Evolutionary conservation across 164 flowering plant species (phyloP), one percentile per base, ranked within the genome.

Genomic region (Cinnamomum micranthum): DNA sequence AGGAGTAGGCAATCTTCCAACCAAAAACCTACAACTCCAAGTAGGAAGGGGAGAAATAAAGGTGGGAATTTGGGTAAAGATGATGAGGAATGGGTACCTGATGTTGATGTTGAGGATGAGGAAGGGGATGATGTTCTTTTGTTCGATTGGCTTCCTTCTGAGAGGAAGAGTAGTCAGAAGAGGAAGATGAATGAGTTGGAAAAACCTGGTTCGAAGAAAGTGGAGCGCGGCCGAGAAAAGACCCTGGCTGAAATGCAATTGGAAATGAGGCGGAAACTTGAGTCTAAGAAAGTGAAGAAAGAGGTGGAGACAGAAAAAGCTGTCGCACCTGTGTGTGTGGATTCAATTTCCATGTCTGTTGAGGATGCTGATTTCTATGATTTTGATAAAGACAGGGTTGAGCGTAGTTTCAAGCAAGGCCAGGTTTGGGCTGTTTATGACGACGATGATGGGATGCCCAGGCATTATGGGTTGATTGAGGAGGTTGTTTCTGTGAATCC

Each of bases 381-480:
- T 80, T 95, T 95, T 78, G 95, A 90, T 73, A 85, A 76, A 82
- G 99, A 94, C 74, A 87, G 97, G 82, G 81, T 70, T 25, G 97
- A 86, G 81, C 86, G 84, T 69, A 84, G 93, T 72, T 90, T 95
- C 70, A 90, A 88, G 82, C 87, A 88, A 83, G 90, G 95, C 72
- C 98, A 92, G 76, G 84, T 93, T 3, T 95, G 98, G 97, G 96
- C 95, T 25, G 73, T 89, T 22, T 93, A 92, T 76, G 96, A 90
- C 64, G 93, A 90, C 22, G 88, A 87, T 62, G 98, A 95, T 81
- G 93, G 94, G 69, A 91, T 93, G 95, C 99, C 99, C 2, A 82
- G 99, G 77, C 90, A 88, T 79, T 93, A 95, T 80, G 91, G 89
- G 67, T 78, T 93, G 81, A 87, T 95, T 63, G 90, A 90, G 50